Conservation (phyloP, 768 basidiomycete genomes). For the Pholiota conissans region DNA sequence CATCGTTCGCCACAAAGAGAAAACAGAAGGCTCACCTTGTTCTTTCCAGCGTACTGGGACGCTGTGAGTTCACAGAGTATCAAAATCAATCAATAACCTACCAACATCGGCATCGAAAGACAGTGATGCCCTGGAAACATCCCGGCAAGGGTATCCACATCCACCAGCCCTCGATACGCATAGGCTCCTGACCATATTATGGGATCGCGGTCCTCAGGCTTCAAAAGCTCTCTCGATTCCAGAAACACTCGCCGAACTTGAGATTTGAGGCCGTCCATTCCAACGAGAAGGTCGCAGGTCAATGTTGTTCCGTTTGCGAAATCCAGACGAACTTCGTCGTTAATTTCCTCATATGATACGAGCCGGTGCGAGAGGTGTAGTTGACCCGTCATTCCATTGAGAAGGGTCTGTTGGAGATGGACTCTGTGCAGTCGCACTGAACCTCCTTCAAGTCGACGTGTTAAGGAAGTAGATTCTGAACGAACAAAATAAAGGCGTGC, state of each 20-base stretch:
- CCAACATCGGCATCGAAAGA: slow-evolving; percentile 2
- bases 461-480: no score
- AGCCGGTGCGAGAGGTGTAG: slow-evolving; percentile 37
- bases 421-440: slow-evolving; percentile 33
- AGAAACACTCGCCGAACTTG: slow-evolving; percentile 22
- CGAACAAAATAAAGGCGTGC: no score
- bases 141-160: slow-evolving; percentile 23
- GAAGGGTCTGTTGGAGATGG: slow-evolving; percentile 33
- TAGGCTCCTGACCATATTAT: slow-evolving; percentile 36
- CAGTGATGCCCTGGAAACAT: slow-evolving; percentile 29
- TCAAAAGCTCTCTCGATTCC: slow-evolving; percentile 6
- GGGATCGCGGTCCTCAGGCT: slow-evolving; percentile 28
- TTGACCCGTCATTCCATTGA: slow-evolving; percentile 28
- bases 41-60: background rate
- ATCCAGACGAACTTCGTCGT: slow-evolving; percentile 25
- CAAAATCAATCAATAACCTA: background rate
- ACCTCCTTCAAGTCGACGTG: slow-evolving; percentile 23
- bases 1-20: background rate
- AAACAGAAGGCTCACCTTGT: background rate
- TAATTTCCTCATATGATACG: slow-evolving; percentile 25
- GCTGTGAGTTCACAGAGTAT: no score
- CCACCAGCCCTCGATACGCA: slow-evolving; percentile 38
- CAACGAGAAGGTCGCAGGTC: slow-evolving; percentile 40
- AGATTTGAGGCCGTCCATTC: slow-evolving; percentile 44
- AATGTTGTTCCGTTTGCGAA: slow-evolving; percentile 38